Evolutionary conservation across 805 yeast genomes (phyloP).

Genomic region (Suhomyces faveliae): DNA sequence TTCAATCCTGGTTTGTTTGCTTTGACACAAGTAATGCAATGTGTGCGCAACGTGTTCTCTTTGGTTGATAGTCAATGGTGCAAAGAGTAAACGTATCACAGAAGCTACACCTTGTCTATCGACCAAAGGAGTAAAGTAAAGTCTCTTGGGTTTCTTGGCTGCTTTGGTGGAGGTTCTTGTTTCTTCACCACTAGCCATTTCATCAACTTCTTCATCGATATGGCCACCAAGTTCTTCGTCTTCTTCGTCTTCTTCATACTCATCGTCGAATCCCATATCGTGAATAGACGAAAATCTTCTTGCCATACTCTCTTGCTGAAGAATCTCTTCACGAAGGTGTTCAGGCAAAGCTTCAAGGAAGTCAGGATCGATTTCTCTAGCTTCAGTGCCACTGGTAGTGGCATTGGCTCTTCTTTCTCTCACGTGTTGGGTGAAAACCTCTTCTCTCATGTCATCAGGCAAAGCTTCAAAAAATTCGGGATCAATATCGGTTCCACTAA

Average conservation of each 20-base stretch:
- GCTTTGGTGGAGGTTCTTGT: neutral
- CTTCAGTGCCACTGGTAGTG: conserved; percentile 37
- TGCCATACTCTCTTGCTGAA: conserved; percentile 54
- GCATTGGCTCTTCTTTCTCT: conserved; percentile 69
- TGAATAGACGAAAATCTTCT: conserved; percentile 32
- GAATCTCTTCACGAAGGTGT: conserved; percentile 57
- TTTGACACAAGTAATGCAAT: conserved; percentile 64
- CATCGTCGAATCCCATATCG: conserved; percentile 23
- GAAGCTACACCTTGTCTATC: conserved; percentile 78
- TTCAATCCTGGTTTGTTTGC: conserved; percentile 76
- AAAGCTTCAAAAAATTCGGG: conserved; percentile 86
- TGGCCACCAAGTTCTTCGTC: conserved; percentile 14
- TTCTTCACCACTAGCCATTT: conserved; percentile 4
- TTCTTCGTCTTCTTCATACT: conserved; percentile 19
- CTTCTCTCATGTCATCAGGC: conserved; percentile 91
- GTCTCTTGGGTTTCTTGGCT: conserved; percentile 26
- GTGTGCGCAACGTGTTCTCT: conserved; percentile 66
- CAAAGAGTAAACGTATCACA: conserved; percentile 63
- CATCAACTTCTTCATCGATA: neutral
- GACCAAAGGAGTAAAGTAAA: conserved; percentile 61
- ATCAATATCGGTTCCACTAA: conserved; percentile 87
- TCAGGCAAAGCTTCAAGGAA: conserved; percentile 81
- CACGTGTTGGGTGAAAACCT: conserved; percentile 82
- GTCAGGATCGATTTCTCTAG: conserved; percentile 73
- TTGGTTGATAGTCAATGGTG: conserved; percentile 64